Evolutionary conservation across 2,329 filamentous ascomycete species (phyloP).

Genomic region (Neophaeococcomyces aloes): DNA sequence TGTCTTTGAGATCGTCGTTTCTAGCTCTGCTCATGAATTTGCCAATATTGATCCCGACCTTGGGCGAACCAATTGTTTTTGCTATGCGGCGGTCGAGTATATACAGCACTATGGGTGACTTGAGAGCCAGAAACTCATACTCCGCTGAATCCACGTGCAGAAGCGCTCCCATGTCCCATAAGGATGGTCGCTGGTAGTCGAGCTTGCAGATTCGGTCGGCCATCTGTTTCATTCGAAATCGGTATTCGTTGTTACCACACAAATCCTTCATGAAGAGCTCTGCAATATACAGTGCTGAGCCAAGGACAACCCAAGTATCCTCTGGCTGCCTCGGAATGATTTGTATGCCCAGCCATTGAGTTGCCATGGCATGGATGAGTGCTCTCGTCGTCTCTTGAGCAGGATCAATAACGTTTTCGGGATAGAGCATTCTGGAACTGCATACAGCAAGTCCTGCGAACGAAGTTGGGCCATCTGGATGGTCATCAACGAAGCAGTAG

Average conservation of each 20-base stretch:
- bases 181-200: slow-evolving; percentile 70
- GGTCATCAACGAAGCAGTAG: slow-evolving; percentile 86
- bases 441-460: slow-evolving; percentile 78
- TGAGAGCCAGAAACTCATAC: slow-evolving; percentile 78
- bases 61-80: slow-evolving; percentile 76
- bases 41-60: slow-evolving; percentile 74
- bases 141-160: slow-evolving; percentile 76
- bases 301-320: slow-evolving; percentile 83
- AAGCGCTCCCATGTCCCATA: slow-evolving; percentile 67
- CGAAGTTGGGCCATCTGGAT: slow-evolving; percentile 61
- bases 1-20: slow-evolving; percentile 62
- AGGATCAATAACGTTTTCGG: slow-evolving; percentile 73
- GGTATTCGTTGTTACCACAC: slow-evolving; percentile 89
- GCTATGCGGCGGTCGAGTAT: slow-evolving; percentile 85
- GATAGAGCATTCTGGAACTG: slow-evolving; percentile 75
- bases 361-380: slow-evolving; percentile 73
- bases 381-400: slow-evolving; percentile 71
- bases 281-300: slow-evolving; percentile 88
- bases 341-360: slow-evolving; percentile 89
- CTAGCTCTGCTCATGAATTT: slow-evolving; percentile 79
- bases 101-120: slow-evolving; percentile 81
- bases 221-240: slow-evolving; percentile 76
- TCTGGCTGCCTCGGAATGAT: slow-evolving; percentile 70
- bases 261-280: slow-evolving; percentile 84
- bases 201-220: slow-evolving; percentile 71